Evolutionary conservation across 2,329 filamentous ascomycete species (phyloP).

Genomic region (Fusarium sp.): DNA sequence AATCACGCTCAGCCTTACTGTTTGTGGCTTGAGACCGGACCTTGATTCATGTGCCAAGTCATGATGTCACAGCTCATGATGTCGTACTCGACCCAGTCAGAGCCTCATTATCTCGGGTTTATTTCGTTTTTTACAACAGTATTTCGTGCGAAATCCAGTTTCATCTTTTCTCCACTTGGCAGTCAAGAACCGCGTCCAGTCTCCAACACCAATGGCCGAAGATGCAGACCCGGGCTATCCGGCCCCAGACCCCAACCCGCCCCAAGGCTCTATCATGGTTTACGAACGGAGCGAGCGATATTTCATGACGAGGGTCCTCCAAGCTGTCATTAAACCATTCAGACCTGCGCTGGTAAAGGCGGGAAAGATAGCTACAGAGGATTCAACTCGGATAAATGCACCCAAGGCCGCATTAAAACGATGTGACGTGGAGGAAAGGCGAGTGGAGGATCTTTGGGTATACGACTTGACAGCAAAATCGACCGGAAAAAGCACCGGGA

Average conservation of each 20-base stretch:
- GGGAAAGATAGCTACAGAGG: constrained; percentile 4
- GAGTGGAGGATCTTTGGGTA: constrained; percentile 42
- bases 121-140: neutral
- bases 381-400: constrained; percentile 26
- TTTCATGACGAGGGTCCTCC: constrained; percentile 21
- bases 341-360: constrained; percentile 25
- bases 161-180: neutral
- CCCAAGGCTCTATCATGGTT: constrained; percentile 10
- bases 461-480: constrained; percentile 38
- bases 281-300: constrained; percentile 23
- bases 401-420: constrained; percentile 15
- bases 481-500: constrained; percentile 19
- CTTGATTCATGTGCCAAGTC: neutral
- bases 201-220: neutral
- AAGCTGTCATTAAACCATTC: constrained; percentile 25
- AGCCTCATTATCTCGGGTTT: neutral
- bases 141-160: neutral
- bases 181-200: neutral
- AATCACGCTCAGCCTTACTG: neutral
- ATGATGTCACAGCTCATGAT: constrained; percentile 1
- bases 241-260: neutral
- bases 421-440: constrained; percentile 34
- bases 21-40: neutral
- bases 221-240: neutral
- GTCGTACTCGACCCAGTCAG: neutral